These are phyloP conservation scores for Phaseolus lunatus DNA, from an alignment of 306 rosid species.

Conservation along the genomic window DNA sequence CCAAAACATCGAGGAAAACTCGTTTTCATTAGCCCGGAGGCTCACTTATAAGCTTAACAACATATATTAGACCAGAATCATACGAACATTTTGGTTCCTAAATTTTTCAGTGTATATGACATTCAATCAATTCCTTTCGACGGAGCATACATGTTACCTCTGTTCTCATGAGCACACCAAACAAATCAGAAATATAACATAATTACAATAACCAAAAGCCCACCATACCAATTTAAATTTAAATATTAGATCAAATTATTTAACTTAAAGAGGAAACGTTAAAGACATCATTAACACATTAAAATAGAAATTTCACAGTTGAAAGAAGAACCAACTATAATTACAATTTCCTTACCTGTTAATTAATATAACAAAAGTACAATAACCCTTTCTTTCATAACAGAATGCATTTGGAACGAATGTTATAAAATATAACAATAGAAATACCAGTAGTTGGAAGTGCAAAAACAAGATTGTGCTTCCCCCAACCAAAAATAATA, in stretches of 20 bases:
- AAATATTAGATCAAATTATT: background rate
- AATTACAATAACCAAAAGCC: background rate
- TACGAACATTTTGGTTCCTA: background rate
- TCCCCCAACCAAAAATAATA: constrained; percentile 34
- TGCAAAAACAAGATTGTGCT: constrained; percentile 10
- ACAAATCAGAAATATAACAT: background rate
- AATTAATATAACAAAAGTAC: background rate
- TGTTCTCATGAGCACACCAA: background rate
- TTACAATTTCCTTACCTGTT: background rate
- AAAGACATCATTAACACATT: background rate
- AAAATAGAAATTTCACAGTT: background rate
- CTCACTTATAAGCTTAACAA: background rate
- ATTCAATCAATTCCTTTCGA: background rate
- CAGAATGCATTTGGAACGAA: background rate
- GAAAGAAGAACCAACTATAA: background rate
- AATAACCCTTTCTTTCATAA: background rate
- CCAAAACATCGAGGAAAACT: background rate
- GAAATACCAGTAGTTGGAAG: constrained; percentile 24
- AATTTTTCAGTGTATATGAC: background rate
- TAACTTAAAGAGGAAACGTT: background rate
- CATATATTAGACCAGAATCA: background rate
- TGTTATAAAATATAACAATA: background rate
- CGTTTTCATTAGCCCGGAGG: background rate
- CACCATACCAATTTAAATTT: background rate
- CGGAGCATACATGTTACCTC: background rate